Conservation (phyloP, 805 yeast genomes). For the Huiozyma sinensis region DNA sequence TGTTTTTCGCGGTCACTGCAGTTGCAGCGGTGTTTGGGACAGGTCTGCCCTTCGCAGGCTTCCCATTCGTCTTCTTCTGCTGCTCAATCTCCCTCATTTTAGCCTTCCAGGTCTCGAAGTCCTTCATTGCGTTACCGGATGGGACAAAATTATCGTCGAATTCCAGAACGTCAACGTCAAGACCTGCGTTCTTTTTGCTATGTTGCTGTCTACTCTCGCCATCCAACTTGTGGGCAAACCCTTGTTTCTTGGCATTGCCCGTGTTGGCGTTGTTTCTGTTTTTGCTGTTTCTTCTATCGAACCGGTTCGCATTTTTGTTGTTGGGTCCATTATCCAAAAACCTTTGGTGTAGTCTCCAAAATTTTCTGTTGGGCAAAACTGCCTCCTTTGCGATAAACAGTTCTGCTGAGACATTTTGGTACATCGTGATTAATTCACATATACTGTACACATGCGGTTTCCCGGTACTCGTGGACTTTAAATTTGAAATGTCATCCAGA, state of each 20-base stretch:
- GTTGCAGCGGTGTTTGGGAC: neutral
- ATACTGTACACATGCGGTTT: constrained; percentile 15
- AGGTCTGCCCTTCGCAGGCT: too few relatives aligned
- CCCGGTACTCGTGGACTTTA: too few relatives aligned
- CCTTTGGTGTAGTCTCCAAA: constrained; percentile 36
- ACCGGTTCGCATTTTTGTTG: constrained; percentile 7
- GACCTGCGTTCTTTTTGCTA: constrained; percentile 4
- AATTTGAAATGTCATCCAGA: too few relatives aligned
- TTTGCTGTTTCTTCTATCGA: constrained; percentile 6
- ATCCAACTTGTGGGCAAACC: neutral
- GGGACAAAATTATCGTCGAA: constrained; percentile 26
- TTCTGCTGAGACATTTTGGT: constrained; percentile 14
- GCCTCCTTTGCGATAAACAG: constrained; percentile 26
- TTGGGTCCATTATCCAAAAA: constrained; percentile 6
- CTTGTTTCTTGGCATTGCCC: constrained; percentile 10
- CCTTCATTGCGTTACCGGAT: constrained; percentile 29
- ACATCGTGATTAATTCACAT: constrained; percentile 13
- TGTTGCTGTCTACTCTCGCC: constrained; percentile 1
- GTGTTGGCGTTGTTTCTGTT: neutral
- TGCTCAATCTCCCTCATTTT: constrained; percentile 30
- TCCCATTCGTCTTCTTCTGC: constrained; percentile 10
- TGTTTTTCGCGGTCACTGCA: neutral
- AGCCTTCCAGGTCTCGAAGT: constrained; percentile 33
- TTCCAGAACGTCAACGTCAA: constrained; percentile 18
- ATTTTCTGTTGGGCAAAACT: constrained; percentile 36